phyloP scores from a whole-genome alignment of 345 rosid genomes.

The Carallia pectinifolia region DNA sequence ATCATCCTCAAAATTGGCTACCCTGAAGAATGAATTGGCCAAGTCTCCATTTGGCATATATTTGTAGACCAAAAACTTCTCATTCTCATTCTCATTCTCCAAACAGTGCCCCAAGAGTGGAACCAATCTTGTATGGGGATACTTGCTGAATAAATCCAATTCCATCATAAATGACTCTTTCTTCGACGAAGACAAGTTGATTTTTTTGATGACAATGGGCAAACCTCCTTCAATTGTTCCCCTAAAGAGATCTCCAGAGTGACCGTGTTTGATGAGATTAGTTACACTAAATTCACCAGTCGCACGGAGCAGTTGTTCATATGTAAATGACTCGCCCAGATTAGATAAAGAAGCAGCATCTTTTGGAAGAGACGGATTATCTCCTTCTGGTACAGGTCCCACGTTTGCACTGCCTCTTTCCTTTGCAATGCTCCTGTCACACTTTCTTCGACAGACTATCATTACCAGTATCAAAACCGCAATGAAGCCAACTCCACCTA shows the following conservation, averaged over 20 bases:
- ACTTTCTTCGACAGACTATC: constrained; percentile 35
- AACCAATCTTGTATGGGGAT: constrained; percentile 25
- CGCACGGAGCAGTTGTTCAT: constrained; percentile 15
- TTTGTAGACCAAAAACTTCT: constrained; percentile 29
- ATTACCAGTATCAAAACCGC: constrained; percentile 35
- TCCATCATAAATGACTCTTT: constrained; percentile 18
- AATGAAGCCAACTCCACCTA: constrained; percentile 28
- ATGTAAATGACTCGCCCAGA: constrained; percentile 24
- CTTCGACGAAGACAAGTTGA: constrained; percentile 9
- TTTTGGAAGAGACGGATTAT: constrained; percentile 17
- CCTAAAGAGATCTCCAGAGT: constrained; percentile 32
- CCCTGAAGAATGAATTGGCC: constrained; percentile 24
- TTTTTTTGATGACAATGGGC: constrained; percentile 20
- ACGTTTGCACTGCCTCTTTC: constrained; percentile 46
- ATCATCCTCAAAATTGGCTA: constrained; percentile 13
- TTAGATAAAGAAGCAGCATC: constrained; percentile 6
- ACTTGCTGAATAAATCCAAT: constrained; percentile 26
- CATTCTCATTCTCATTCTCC: constrained; percentile 24
- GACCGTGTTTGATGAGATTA: constrained; percentile 31
- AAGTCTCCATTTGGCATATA: constrained; percentile 30
- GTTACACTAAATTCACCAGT: constrained; percentile 21
- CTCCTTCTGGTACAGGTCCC: constrained; percentile 63
- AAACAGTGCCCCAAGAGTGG: constrained; percentile 32
- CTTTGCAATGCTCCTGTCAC: constrained; percentile 25
- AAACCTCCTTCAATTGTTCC: constrained; percentile 23